phyloP scores from a whole-genome alignment of 371 early-diverging fungal species.

The Apophysomyces elegans region DNA sequence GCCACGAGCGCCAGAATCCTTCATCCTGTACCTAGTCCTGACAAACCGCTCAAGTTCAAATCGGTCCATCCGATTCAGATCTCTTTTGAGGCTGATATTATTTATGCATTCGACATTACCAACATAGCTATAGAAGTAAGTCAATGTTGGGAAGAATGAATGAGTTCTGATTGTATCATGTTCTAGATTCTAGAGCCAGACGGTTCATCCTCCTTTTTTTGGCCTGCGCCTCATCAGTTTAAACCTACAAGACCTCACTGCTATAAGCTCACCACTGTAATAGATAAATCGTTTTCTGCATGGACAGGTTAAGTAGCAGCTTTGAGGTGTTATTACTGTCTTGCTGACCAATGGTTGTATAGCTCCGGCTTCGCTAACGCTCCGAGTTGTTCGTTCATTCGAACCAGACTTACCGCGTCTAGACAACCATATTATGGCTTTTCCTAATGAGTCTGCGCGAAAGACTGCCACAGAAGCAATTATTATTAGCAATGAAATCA shows the following conservation, averaged over 20 bases:
- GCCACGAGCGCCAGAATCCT: constrained; percentile 41
- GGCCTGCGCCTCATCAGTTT: constrained; percentile 47
- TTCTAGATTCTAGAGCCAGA: constrained; percentile 44
- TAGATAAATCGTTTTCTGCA: constrained; percentile 33
- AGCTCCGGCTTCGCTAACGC: constrained; percentile 33
- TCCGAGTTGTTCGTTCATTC: constrained; percentile 49
- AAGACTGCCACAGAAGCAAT: neutral
- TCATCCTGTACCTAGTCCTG: constrained; percentile 40
- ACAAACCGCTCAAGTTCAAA: constrained; percentile 44
- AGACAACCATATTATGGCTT: constrained; percentile 49
- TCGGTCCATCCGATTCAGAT: constrained; percentile 37
- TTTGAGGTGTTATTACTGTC: neutral
- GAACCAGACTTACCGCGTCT: constrained; percentile 50
- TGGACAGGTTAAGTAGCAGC: constrained; percentile 45
- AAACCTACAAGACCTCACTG: constrained; percentile 41
- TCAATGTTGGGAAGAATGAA: too few relatives aligned
- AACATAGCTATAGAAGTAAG: constrained; percentile 48
- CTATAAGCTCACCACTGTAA: constrained; percentile 34
- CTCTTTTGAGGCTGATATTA: constrained; percentile 44
- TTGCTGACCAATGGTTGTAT: neutral
- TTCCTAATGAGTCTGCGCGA: constrained; percentile 26
- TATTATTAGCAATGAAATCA: neutral
- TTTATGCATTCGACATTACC: constrained; percentile 36
- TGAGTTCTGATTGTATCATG: neutral
- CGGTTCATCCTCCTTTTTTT: constrained; percentile 35